Evolutionary conservation across 352 stramenopile species (phyloP), one percentile per base, ranked within the genome.

Genomic region (Peronospora belbahrii): DNA sequence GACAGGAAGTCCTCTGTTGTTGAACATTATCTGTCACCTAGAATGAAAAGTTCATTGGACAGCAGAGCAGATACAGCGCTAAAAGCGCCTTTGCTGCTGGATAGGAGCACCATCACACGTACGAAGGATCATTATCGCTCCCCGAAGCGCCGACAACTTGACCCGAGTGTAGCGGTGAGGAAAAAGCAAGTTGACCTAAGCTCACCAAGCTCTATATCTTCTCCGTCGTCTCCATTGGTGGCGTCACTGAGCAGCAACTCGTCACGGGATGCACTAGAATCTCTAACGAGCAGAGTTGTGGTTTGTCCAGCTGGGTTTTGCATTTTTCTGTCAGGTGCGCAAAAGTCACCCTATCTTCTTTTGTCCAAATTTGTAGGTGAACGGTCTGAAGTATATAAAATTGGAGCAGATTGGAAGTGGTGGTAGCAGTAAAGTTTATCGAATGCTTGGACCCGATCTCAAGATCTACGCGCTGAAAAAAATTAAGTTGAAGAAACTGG

Each of bases 401-500:
- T 74, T 98, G 18, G 95, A 96, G 41, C 74, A 97, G 17, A 98
- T 99, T 48, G 96, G 96, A 27, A 96, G 95, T 49, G 96, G 96
- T 14, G 96, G 95, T 0, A 98, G 90, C 42, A 98, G 92, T 66
- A 98, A 98, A 70, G 96, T 99, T 1, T 99, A 97, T 55, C 70
- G 93, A 18, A 96, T 97, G 46, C 73, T 98, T 5, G 92, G 88
- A 0, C 80, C 83, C 6, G 85, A 97, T 49, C 80, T 92, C 36
- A 85, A 95, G 28, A 96, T 98, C 19, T 92, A 98, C 25, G 96
- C 96, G n/a, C 76, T 99, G 11, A 99, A 99, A 65, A 96, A 96
- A 53, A 97, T 99, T 31, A 97, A 98, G 51, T 70, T 99, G 19
- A 87, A 94, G 56, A 83, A 85, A 13, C 67, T 97, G 41, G 94